Conservation (phyloP, 257 asterid genomes). For the Vinca minor region DNA sequence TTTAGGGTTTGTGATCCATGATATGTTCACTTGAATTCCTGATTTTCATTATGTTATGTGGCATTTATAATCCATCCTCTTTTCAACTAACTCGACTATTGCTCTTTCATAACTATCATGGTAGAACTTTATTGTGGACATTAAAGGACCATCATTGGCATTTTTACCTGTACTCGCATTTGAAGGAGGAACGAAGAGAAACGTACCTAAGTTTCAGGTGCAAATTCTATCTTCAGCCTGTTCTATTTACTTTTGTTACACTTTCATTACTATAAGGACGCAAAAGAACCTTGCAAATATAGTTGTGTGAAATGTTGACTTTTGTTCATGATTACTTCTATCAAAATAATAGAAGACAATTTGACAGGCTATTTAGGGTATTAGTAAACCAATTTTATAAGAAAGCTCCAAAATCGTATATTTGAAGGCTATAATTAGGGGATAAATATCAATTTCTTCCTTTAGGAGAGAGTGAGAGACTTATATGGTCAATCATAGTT, state of each 20-base stretch:
- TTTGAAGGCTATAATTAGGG: background rate
- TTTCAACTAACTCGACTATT: constrained; percentile 1
- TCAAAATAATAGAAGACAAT: background rate
- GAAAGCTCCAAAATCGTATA: background rate
- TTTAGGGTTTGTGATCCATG: background rate
- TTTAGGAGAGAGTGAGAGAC: background rate
- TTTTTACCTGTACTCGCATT: constrained; percentile 85
- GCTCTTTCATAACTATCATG: constrained; percentile 4
- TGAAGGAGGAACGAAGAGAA: constrained; percentile 96
- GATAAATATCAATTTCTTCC: background rate
- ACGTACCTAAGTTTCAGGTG: constrained; percentile 92
- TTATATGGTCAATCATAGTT: background rate
- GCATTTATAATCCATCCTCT: background rate
- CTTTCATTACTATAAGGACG: too few relatives aligned
- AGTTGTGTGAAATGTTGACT: background rate
- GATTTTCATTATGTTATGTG: background rate
- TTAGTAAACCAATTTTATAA: background rate
- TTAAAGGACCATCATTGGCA: constrained; percentile 79
- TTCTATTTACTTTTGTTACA: background rate
- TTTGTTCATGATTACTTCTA: background rate
- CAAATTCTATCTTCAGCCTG: background rate
- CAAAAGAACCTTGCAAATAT: background rate
- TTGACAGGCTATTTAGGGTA: background rate
- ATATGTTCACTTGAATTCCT: background rate
- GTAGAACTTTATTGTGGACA: constrained; percentile 85